Conservation (phyloP, 2,329 filamentous ascomycete genomes). For the Cordyceps cicadae region DNA sequence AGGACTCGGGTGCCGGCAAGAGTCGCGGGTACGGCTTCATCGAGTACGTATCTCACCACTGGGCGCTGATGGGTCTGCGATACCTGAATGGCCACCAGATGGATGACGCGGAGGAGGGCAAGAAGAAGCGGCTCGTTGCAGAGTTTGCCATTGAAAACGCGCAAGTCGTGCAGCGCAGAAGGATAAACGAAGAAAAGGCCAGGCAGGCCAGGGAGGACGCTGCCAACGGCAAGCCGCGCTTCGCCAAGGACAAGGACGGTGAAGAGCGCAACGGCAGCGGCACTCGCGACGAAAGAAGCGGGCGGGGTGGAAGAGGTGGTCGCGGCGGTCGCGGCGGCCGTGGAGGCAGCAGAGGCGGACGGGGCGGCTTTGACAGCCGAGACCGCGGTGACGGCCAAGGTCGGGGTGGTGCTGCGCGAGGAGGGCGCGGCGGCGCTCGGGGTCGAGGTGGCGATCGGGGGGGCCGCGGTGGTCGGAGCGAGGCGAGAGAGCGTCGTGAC, state of each 20-base stretch:
- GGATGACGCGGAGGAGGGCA: constrained; percentile 52
- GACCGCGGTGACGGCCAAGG: background rate
- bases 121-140: constrained; percentile 82
- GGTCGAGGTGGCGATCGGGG: background rate
- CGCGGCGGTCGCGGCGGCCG: constrained; percentile 9
- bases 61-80: constrained; percentile 86
- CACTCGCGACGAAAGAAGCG: background rate
- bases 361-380: background rate
- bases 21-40: constrained; percentile 95
- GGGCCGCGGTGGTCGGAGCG: background rate
- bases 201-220: constrained; percentile 16
- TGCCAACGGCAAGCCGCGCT: background rate
- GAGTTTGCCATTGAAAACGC: constrained; percentile 99
- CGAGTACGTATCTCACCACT: constrained; percentile 89
- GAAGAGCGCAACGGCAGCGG: constrained; percentile 18
- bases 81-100: constrained; percentile 78
- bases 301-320: background rate
- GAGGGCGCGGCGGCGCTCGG: background rate
- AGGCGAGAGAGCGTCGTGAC: background rate
- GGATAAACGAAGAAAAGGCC: constrained; percentile 28
- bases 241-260: constrained; percentile 23
- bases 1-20: constrained; percentile 67
- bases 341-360: constrained; percentile 12
- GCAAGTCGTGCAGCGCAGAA: constrained; percentile 77
- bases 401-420: background rate